phyloP scores from a whole-genome alignment of 2,329 filamentous ascomycete genomes.

The Aspergillus felis region DNA sequence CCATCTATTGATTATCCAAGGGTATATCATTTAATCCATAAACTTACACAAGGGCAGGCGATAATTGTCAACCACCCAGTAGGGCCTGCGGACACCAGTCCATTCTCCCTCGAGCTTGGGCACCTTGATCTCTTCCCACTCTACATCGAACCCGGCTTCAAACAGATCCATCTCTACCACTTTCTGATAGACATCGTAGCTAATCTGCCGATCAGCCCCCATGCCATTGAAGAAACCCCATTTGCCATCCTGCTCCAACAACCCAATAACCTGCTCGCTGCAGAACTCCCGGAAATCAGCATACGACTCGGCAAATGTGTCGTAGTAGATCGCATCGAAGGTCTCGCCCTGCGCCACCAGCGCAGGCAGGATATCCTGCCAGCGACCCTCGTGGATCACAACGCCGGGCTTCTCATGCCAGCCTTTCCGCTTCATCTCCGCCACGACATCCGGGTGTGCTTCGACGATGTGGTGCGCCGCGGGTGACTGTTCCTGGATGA shows the following conservation, averaged over 20 bases:
- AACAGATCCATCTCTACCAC: conserved; percentile 87
- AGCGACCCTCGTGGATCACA: conserved; percentile 64
- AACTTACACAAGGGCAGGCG: conserved; percentile 42
- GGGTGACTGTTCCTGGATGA: conserved; percentile 67
- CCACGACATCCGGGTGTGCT: conserved; percentile 73
- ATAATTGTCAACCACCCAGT: conserved; percentile 74
- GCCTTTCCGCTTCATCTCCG: conserved; percentile 62
- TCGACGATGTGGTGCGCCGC: conserved; percentile 78
- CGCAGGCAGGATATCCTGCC: conserved; percentile 74
- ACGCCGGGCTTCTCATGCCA: conserved; percentile 62
- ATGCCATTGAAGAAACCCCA: conserved; percentile 70
- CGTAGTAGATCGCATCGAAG: conserved; percentile 92
- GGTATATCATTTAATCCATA: conserved; percentile 24
- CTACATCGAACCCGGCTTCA: conserved; percentile 84
- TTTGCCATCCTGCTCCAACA: conserved; percentile 57
- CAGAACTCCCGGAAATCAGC: conserved; percentile 81
- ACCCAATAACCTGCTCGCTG: conserved; percentile 74
- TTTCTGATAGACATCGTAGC: conserved; percentile 93
- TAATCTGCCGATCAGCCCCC: conserved; percentile 85
- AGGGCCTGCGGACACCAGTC: conserved; percentile 81
- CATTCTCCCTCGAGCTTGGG: conserved; percentile 74
- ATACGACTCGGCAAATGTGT: conserved; percentile 96
- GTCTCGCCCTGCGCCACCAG: conserved; percentile 65
- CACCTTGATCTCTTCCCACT: conserved; percentile 76
- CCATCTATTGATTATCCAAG: background rate